These are phyloP conservation scores for Scheffersomyces segobiensis DNA, from an alignment of 1,139 yeast species.

Conservation along the genomic window DNA sequence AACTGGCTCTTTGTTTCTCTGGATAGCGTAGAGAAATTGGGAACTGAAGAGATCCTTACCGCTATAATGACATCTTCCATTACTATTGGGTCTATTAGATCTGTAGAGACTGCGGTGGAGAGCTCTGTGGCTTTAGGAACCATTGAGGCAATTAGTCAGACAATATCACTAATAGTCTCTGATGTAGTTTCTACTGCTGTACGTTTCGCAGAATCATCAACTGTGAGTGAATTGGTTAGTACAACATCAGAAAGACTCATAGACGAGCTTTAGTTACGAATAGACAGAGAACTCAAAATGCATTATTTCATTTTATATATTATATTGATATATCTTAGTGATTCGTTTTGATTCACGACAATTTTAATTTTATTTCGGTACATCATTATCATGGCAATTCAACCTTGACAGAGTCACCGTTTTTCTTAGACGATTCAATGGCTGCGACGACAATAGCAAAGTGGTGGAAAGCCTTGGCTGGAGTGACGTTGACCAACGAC, in stretches of 20 bases:
- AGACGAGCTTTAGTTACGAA: slow-evolving; percentile 10
- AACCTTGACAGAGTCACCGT: slow-evolving; percentile 61
- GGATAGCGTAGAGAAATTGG: neutral
- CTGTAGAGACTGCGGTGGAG: neutral
- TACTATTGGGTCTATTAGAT: neutral
- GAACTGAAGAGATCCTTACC: neutral
- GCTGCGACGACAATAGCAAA: slow-evolving; percentile 87
- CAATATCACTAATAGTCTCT: neutral
- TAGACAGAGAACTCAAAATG: neutral
- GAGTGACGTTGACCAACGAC: slow-evolving; percentile 55
- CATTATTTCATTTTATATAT: neutral
- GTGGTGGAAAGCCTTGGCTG: slow-evolving; percentile 84
- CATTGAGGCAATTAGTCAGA: neutral
- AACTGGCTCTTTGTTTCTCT: slow-evolving; percentile 11
- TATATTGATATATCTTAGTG: neutral
- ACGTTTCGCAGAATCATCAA: neutral
- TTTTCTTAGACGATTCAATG: slow-evolving; percentile 61
- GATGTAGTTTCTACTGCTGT: neutral
- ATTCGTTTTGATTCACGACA: neutral
- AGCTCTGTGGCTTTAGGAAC: neutral
- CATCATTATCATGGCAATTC: slow-evolving; percentile 17
- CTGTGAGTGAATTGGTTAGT: slow-evolving; percentile 2
- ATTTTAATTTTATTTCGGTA: neutral
- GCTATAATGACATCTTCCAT: neutral
- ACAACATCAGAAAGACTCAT: slow-evolving; percentile 8